These are phyloP conservation scores for Sicyos baderoa DNA, from an alignment of 306 rosid species.

Conservation along the genomic window DNA sequence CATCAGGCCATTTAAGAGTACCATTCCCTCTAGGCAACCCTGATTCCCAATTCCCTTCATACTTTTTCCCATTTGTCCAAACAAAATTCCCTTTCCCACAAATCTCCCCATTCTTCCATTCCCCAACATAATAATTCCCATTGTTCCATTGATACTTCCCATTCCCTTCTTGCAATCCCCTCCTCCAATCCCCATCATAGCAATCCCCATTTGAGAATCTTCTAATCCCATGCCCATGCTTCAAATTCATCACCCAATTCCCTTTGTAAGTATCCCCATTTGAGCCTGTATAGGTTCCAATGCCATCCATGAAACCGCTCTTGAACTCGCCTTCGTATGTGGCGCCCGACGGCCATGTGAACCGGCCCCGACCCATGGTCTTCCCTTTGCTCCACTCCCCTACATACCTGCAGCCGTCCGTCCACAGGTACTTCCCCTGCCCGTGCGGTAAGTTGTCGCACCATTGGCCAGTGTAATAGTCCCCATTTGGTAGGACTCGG, in stretches of 20 bases:
- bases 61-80: conserved; percentile 60
- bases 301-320: conserved; percentile 73
- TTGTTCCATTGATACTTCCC: conserved; percentile 75
- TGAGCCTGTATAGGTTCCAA: conserved; percentile 47
- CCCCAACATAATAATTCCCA: conserved; percentile 61
- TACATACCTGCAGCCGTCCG: conserved; percentile 76
- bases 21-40: conserved; percentile 71
- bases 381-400: conserved; percentile 79
- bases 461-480: conserved; percentile 84
- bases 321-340: conserved; percentile 89
- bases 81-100: conserved; percentile 60
- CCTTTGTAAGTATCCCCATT: conserved; percentile 74
- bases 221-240: conserved; percentile 67
- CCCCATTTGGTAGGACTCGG: conserved; percentile 70
- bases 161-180: conserved; percentile 57
- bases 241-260: conserved; percentile 70
- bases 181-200: conserved; percentile 77
- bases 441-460: conserved; percentile 69
- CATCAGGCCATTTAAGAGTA: conserved; percentile 60
- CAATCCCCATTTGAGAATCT: conserved; percentile 54
- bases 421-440: conserved; percentile 73
- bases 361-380: conserved; percentile 70
- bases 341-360: conserved; percentile 92
- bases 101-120: conserved; percentile 70
- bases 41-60: conserved; percentile 74